These are phyloP conservation scores for Spinacia oleracea DNA, from an alignment of 179 eudicot species.

Conservation along the genomic window DNA sequence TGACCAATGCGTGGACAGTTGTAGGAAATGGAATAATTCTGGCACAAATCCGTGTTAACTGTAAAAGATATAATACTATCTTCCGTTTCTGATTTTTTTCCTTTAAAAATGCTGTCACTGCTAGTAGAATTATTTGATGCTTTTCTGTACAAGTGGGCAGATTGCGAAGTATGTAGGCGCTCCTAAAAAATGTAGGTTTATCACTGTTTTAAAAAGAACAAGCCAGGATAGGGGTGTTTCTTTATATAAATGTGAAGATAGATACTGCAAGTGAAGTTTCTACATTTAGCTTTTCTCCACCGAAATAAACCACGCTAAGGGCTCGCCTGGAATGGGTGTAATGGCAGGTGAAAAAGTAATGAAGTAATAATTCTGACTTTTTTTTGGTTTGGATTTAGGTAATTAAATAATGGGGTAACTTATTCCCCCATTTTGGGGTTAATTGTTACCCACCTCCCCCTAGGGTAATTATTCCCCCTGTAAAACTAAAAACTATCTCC, in stretches of 20 bases:
- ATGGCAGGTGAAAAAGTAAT: too few species aligned
- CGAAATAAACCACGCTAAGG: too few species aligned
- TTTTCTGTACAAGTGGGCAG: constrained; percentile 1
- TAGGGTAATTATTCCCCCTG: too few species aligned
- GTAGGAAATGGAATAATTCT: background rate
- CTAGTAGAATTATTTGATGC: background rate
- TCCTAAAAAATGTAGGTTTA: background rate
- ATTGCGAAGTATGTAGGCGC: background rate
- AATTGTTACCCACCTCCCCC: too few species aligned
- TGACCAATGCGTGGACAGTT: background rate
- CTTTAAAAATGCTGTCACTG: background rate
- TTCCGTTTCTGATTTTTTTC: background rate
- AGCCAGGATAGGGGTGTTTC: background rate
- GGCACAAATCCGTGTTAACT: background rate
- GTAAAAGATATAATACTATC: background rate
- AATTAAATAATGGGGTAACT: too few species aligned
- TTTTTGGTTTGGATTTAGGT: too few species aligned
- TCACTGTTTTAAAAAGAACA: background rate
- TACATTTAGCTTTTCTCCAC: background rate
- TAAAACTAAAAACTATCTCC: too few species aligned
- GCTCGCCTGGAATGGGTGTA: too few species aligned
- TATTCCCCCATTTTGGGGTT: too few species aligned
- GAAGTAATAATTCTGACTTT: too few species aligned
- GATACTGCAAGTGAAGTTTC: background rate
- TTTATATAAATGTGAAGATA: background rate